These are phyloP conservation scores for Papilionanthe hybrid DNA, from an alignment of 116 monocot genomes.

Conservation along the genomic window DNA sequence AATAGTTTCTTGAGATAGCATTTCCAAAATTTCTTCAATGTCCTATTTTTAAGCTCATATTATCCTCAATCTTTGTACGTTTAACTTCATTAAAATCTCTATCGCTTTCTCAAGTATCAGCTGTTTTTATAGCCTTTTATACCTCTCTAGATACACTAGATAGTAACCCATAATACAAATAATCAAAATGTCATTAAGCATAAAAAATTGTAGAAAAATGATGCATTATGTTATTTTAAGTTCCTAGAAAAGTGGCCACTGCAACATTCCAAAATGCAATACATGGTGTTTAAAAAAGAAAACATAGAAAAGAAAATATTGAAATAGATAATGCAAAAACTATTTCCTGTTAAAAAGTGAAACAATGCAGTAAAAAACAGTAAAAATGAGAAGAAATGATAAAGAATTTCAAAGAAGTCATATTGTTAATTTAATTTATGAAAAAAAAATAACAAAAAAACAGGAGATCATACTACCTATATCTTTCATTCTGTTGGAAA, in stretches of 20 bases:
- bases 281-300: not conserved
- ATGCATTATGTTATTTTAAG: no score
- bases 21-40: not conserved
- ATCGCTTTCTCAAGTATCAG: no score
- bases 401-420: not conserved
- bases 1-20: not conserved
- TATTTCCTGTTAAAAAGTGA: not conserved
- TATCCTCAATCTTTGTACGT: not conserved
- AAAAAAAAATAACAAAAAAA: not conserved
- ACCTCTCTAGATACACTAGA: no score
- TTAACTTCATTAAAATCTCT: not conserved
- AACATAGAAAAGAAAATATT: not conserved
- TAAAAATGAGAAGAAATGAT: not conserved
- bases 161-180: no score
- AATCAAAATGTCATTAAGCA: no score
- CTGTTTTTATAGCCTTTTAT: no score
- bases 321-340: not conserved
- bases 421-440: not conserved
- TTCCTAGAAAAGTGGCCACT: not conserved
- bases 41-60: not conserved
- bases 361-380: no score
- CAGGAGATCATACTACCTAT: not conserved
- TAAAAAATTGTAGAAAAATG: no score
- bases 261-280: not conserved
- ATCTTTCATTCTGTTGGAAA: not conserved